Conservation (phyloP, 2,329 filamentous ascomycete genomes). For the Colletotrichum spinosum region DNA sequence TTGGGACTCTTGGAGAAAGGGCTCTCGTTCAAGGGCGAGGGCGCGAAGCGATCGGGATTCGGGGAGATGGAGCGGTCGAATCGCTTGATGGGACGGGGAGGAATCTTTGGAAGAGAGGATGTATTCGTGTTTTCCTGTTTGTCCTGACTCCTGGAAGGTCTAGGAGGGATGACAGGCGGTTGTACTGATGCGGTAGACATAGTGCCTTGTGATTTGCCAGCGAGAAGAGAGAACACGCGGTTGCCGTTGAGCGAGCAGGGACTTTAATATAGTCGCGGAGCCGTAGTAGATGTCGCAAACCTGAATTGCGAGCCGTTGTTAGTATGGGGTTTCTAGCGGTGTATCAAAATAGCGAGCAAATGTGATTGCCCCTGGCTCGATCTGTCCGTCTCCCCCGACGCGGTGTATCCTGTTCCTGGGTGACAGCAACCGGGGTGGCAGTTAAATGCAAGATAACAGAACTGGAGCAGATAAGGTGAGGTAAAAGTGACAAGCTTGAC, state of each 20-base stretch:
- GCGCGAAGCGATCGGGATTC: slow-evolving; percentile 81
- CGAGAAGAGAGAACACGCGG: not conserved
- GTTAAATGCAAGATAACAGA: slow-evolving; percentile 31
- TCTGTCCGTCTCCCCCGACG: slow-evolving; percentile 11
- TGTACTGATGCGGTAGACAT: slow-evolving; percentile 66
- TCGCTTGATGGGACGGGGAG: slow-evolving; percentile 80
- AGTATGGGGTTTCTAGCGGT: slow-evolving; percentile 27
- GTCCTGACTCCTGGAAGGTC: slow-evolving; percentile 64
- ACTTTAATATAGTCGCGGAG: slow-evolving; percentile 1
- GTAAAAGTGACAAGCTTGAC: slow-evolving; percentile 19
- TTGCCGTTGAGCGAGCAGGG: not conserved
- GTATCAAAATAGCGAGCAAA: slow-evolving; percentile 30
- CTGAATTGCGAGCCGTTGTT: slow-evolving; percentile 16
- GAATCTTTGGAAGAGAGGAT: slow-evolving; percentile 72
- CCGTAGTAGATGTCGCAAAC: not conserved
- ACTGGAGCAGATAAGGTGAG: slow-evolving; percentile 16
- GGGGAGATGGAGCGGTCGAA: slow-evolving; percentile 83
- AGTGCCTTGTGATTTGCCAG: slow-evolving; percentile 40
- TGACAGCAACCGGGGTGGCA: slow-evolving; percentile 9
- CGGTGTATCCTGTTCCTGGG: slow-evolving; percentile 3
- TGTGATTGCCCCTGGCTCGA: slow-evolving; percentile 13
- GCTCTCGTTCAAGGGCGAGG: slow-evolving; percentile 85
- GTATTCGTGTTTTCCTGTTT: slow-evolving; percentile 50
- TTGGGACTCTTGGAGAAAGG: slow-evolving; percentile 62
- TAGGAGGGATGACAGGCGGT: slow-evolving; percentile 67